Base-by-base conservation (phyloP, 441 rosid species). In the Corymbia calophylla region DNA sequence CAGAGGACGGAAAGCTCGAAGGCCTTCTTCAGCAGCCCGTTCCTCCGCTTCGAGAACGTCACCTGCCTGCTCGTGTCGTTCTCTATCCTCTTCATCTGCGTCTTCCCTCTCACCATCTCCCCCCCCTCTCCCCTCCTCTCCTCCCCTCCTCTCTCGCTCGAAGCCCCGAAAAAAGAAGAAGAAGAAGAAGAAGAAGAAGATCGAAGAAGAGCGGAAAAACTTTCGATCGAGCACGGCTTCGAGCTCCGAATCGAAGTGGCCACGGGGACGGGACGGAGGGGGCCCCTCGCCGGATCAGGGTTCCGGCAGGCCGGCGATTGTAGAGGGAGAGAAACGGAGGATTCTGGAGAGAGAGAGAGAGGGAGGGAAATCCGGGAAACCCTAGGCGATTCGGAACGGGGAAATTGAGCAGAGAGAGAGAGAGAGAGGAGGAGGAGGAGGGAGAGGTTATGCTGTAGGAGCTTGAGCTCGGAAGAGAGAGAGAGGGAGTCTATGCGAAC, bases 51-150 rank as follows among this genome's bases (percentile, higher is more conserved):
- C 49, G 88, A 86, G 88, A 86, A 86, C 64, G 88, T 86, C 29
- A 86, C 88, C 48, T 86, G 88, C 88, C 88, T 55, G 88, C 88
- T 86, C 48, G 64, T 86, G 88, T 86, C 88, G 88, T 86, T 86
- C 88, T 86, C 88, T 56, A 86, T 86, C 88, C 88, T 55, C 88
- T 86, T 86, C 88, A 86, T 32, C 88, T 86, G 88, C 88, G 88
- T 86, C 88, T 86, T 86, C 68, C 88, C 88, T 12, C 88, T 55
- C 88, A 53, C 88, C 88, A 86, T 86, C 13, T 44, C 66, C 66
- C 51, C 32, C 25, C 9, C 23, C 15, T 14, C 3, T n/a, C 3
- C 14, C 29, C 66, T 23, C 16, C 17, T 5, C 53, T 48, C 10
- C 82, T 55, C 23, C 13, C 58, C 25, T 44, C 7, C 60, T 21